A percentile compares a stretch with the other conserved stretches of the same genome.
These are phyloP conservation scores for Aegilops tauschii DNA, from an alignment of 176 grass and related monocot genomes.

Conservation along the genomic window DNA sequence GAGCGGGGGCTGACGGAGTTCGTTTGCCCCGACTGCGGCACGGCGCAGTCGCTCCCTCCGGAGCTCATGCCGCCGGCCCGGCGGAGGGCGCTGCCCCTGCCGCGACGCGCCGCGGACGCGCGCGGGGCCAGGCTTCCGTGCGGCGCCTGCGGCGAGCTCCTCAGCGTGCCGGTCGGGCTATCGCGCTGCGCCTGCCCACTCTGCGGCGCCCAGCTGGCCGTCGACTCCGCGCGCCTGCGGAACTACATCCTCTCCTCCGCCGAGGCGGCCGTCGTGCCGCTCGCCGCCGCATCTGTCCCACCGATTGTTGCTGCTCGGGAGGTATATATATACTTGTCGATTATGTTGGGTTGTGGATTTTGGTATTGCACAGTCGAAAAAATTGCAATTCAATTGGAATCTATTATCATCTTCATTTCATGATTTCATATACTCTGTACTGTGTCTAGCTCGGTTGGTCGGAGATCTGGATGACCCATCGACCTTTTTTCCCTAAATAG, in stretches of 20 bases:
- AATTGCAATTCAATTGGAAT: neutral
- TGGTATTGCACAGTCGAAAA: neutral
- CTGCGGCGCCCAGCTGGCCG: slow-evolving; percentile 24
- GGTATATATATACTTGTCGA: neutral
- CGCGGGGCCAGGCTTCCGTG: neutral
- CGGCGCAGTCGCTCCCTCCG: slow-evolving; percentile 41
- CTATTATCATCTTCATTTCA: neutral
- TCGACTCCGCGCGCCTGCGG: slow-evolving; percentile 18
- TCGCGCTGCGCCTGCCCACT: slow-evolving; percentile 22
- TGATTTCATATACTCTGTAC: neutral
- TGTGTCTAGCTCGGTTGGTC: neutral
- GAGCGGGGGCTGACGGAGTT: slow-evolving; percentile 21
- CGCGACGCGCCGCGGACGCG: neutral
- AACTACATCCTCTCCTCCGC: slow-evolving; percentile 16
- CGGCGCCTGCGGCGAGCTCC: slow-evolving; percentile 9
- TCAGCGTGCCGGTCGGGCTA: slow-evolving; percentile 28
- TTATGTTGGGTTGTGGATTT: neutral
- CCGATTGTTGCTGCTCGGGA: neutral
- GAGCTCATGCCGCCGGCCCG: slow-evolving; percentile 52
- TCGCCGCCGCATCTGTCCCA: neutral
- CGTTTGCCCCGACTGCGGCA: slow-evolving; percentile 52
- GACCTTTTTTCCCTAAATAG: neutral
- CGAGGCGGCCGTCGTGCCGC: neutral
- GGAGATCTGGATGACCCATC: neutral
- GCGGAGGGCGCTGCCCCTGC: slow-evolving; percentile 23